Evolutionary conservation across 257 asterid genomes (phyloP), one percentile per base, ranked within the genome.

Genomic region (Nemophila menziesii): DNA sequence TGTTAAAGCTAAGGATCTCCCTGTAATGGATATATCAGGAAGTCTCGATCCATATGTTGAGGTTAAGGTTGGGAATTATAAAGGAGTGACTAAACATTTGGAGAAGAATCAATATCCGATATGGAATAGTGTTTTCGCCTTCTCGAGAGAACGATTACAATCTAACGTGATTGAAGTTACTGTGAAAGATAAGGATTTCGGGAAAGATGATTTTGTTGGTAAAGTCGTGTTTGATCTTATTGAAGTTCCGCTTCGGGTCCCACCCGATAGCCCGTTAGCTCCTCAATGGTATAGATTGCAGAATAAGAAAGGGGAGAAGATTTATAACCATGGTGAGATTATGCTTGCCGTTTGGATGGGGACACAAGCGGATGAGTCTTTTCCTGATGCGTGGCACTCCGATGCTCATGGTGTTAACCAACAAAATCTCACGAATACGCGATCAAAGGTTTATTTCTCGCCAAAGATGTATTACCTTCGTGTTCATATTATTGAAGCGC

Each of bases 341-440:
- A 82, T 86, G 96, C 80, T 86, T 33, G 94, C 93, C 0, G 80
- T 82, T 52, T 86, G 96, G 96, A 74, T 74, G 72, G 94, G 96
- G 56, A 86, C 96, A 24, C 96, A 86, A 54, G 96, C 96, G 5
- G 96, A 86, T 23, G 96, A 86, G 68, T 70, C 92, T 8, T 86
- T 82, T 43, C 94, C 93, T 0, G 84, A 81, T 18, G 96, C 94
- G 7, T 82, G 94, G 93, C 94, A 86, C 46, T 79, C 94, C 8
- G 94, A 82, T 45, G 93, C 96, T 61, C 87, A 82, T 24, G 44
- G 58, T 38, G 57, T 80, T 13, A 77, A 66, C 56, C 87, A 79
- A 41, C 77, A 74, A n/a, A 64, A 40, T 43, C 61, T 82, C 37
- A 57, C 62, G 3, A 66, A 66, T 8, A 82, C 94, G 0, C 52